phyloP scores from a whole-genome alignment of 306 rosid genomes.

The Prunus mume region DNA sequence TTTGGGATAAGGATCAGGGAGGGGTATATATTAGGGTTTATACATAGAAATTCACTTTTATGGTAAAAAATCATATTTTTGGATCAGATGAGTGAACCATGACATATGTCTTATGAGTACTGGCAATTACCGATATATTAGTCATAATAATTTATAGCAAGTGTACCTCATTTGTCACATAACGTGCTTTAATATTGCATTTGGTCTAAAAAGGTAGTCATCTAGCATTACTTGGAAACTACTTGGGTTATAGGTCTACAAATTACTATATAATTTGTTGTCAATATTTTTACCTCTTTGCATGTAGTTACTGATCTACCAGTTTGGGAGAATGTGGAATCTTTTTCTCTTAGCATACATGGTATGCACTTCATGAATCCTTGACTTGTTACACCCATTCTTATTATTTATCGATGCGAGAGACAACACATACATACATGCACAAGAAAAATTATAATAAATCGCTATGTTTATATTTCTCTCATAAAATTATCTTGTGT shows the following conservation, averaged over 20 bases:
- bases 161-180: not conserved
- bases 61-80: not conserved
- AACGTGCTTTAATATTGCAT: not conserved
- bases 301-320: slow-evolving; percentile 5
- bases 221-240: not conserved
- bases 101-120: not conserved
- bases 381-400: not conserved
- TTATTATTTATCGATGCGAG: too few relatives aligned
- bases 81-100: not conserved
- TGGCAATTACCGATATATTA: not conserved
- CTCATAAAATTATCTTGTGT: too few relatives aligned
- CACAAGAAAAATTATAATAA: not conserved
- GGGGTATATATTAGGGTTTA: slow-evolving; percentile 2
- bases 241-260: not conserved
- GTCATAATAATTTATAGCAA: too few relatives aligned
- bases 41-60: not conserved
- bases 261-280: not conserved
- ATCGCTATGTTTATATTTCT: not conserved
- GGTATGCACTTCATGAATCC: slow-evolving; percentile 20
- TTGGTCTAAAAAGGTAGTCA: slow-evolving; percentile 10
- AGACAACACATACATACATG: not conserved
- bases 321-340: slow-evolving; percentile 24
- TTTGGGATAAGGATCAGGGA: not conserved
- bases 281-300: slow-evolving; percentile 1
- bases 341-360: slow-evolving; percentile 5